Evolutionary conservation across 2,329 filamentous ascomycete species (phyloP), one percentile per base, ranked within the genome.

Genomic region (Fusarium humuli): DNA sequence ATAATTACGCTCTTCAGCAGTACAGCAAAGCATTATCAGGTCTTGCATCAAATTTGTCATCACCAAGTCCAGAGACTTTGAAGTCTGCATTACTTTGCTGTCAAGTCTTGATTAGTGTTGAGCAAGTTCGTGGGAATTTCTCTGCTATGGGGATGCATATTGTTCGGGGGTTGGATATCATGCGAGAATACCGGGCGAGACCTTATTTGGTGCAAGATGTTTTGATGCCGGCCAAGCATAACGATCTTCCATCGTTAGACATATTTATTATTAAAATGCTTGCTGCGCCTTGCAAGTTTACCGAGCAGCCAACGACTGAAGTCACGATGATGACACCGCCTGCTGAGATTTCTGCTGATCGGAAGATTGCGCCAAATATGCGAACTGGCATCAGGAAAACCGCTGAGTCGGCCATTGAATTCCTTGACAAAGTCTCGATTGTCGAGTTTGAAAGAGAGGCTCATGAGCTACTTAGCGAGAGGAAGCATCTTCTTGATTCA

Each of bases 31-130:
- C 82, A 40, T 73, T 85, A 12, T 57, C 77, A 10, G 79, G 79
- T 42, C 78, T 84, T 7, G 81, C 80, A 4, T 81, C 78, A 20
- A 79, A 78, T 12, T 57, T 84, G 47, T 79, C 79, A 20, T 77
- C 72, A 60, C 77, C 76, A 6, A 62, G 72, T 61, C 70, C 75
- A 12, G 68, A 73, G 11, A 61, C 61, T 7, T 67, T 83, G 32
- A 81, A 75, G 61, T 81, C 81, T 25, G 79, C 81, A 56, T 73
- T 84, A 34, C 76, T 83, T 61, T 85, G 83, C 75, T 85, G 83
- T 70, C 81, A 84, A 66, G 71, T 84, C 42, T 80, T 84, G 66
- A 83, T 84, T 69, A 83, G 83, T 69, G 83, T 84, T 59, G 82
- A 84, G 69, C 81, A 84, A 75, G 78, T 81, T 55, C 76, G 76